These are phyloP conservation scores for Dalechampia spathulata DNA, from an alignment of 441 rosid species.

Conservation along the genomic window DNA sequence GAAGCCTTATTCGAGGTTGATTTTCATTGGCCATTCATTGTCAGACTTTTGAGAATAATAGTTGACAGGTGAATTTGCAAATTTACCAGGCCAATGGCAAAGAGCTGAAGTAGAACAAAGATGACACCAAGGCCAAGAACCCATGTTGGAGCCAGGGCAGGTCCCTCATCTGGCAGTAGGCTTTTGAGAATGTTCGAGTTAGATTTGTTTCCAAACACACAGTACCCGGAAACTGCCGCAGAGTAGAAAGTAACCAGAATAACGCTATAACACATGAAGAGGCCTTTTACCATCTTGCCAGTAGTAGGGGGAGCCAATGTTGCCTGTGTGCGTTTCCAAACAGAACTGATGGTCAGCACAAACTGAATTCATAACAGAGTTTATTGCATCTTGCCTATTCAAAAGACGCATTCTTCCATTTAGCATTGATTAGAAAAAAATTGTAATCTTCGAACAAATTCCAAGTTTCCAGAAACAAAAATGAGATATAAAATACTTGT, in stretches of 20 bases:
- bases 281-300: constrained; percentile 94
- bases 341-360: not conserved
- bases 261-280: constrained; percentile 68
- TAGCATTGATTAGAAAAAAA: too few species aligned
- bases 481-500: constrained; percentile 34
- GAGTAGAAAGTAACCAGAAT: constrained; percentile 77
- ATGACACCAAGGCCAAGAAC: constrained; percentile 67
- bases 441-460: too few species aligned
- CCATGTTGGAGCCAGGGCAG: constrained; percentile 64
- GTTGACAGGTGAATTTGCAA: too few species aligned
- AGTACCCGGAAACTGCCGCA: constrained; percentile 67
- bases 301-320: constrained; percentile 94
- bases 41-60: too few species aligned
- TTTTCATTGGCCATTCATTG: too few species aligned
- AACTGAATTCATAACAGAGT: too few species aligned
- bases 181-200: constrained; percentile 79
- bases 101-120: constrained; percentile 79
- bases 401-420: too few species aligned
- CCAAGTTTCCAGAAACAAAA: not conserved
- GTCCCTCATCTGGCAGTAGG: constrained; percentile 71
- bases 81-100: constrained; percentile 77
- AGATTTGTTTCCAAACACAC: constrained; percentile 69
- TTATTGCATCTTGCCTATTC: too few species aligned
- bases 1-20: too few species aligned
- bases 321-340: constrained; percentile 40